Evolutionary conservation across 2,329 filamentous ascomycete genomes (phyloP), one percentile per base, ranked within the genome.

Genomic region (Blastomyces gilchristii): DNA sequence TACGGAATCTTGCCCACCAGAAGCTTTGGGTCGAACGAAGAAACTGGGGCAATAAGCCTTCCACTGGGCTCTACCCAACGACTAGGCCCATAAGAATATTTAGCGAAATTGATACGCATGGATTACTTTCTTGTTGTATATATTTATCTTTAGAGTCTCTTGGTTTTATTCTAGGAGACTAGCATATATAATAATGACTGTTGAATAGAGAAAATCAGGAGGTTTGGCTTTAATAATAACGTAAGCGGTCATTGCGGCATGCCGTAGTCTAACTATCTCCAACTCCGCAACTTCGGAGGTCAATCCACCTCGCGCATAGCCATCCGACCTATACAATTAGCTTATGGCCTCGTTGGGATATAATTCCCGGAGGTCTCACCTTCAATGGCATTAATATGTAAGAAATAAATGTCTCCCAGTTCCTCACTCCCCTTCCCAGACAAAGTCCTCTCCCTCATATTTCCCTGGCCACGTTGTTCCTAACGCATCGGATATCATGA

Each of bases 1-100:
- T 97, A 96, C 70, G 93, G 93, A 1, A 89, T 97, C 16, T 79
- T 97, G 63, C 93, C 92, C 2, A 82, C 85, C 1, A 80, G 75
- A 25, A 72, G 69, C 50, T 72, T 67, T 49, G 60, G 70, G 22
- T 65, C 72, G 37, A 69, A 64, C 56, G 69, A 74, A 60, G 67
- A 77, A 63, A 71, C 72, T 39, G 74, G 78, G 45, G 76, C 77
- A 16, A 79, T 88, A 68, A 85, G 85, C 62, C 83, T 89, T 64
- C 43, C 41, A 7, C 79, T 89, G 54, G 85, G 83, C 22, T 69
- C 73, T 59, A 82, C 82, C 31, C 88, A 91, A 73, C 82, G 89
- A 66, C 77, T 91, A 53, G 88, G 89, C 1, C 83, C 88, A 60
- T 91, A 76, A 57, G 8, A 37, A 37, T 52, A 28, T 31, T 41